Evolutionary conservation across 148 eudicot species (phyloP).

Genomic region (Silene latifolia): DNA sequence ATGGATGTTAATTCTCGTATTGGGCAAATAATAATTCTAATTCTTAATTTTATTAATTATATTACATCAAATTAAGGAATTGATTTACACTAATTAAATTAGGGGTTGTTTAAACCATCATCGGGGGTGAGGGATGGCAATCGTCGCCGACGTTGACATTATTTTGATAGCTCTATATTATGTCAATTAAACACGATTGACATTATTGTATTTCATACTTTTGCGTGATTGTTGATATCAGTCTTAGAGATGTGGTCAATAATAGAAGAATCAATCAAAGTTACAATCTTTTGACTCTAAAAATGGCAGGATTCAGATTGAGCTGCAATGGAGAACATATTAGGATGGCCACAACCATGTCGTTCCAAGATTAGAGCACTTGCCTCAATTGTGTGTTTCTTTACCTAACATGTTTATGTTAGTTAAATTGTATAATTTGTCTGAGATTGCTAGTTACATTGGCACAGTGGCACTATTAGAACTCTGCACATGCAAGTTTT

Average conservation of each 20-base stretch:
- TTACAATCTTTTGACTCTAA: constrained; percentile 64
- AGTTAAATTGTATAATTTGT: constrained; percentile 5
- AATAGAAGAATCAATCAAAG: constrained; percentile 70
- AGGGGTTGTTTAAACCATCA: too few relatives aligned
- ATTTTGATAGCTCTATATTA: background rate
- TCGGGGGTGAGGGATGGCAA: too few relatives aligned
- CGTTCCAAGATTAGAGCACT: background rate
- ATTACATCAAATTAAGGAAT: too few relatives aligned
- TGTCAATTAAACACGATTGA: background rate
- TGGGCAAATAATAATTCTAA: too few relatives aligned
- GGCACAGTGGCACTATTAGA: background rate
- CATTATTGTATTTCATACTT: background rate
- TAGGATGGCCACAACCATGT: background rate
- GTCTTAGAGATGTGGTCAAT: constrained; percentile 50
- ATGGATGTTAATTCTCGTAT: too few relatives aligned
- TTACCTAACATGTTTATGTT: background rate
- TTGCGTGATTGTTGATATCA: constrained; percentile 38
- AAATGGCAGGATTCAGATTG: constrained; percentile 66
- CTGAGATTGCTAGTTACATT: background rate
- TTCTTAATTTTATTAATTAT: too few relatives aligned
- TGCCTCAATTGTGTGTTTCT: background rate
- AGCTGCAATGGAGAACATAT: constrained; percentile 66
- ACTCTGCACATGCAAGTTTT: background rate
- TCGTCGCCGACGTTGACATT: too few relatives aligned
- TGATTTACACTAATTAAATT: too few relatives aligned